Percentiles rank a stretch among this genome's conserved stretches.
Evolutionary conservation across 1,284 basidiomycete species (phyloP).

Genomic region (Butyriboletus appendiculatus): DNA sequence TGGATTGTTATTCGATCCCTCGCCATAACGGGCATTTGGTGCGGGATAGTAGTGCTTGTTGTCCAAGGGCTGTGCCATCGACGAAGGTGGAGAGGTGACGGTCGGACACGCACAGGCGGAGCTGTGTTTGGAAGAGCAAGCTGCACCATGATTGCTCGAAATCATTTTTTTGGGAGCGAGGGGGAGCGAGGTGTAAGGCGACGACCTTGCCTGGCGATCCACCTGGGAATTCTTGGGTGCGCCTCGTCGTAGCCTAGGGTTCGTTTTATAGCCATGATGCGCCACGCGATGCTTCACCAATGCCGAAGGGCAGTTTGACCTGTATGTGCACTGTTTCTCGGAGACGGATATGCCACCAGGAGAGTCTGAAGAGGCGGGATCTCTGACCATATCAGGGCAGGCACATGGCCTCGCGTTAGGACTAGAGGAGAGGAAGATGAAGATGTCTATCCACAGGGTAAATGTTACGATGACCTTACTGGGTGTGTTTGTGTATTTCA

Average conservation of each 20-base stretch:
- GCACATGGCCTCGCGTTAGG: neutral
- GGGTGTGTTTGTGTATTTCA: neutral
- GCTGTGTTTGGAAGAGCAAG: too few species aligned
- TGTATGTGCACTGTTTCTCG: neutral
- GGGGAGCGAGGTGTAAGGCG: neutral
- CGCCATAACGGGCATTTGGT: neutral
- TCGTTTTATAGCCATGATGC: neutral
- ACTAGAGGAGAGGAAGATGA: neutral
- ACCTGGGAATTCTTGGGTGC: too few species aligned
- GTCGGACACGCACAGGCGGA: too few species aligned
- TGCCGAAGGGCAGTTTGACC: neutral
- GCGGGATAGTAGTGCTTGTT: too few species aligned
- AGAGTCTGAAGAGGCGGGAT: neutral
- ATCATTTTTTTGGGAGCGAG: neutral
- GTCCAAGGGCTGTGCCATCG: neutral
- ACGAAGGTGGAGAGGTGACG: neutral
- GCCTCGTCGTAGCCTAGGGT: neutral
- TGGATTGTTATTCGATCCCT: neutral
- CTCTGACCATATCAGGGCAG: neutral
- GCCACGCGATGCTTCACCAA: neutral
- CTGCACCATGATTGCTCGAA: neutral
- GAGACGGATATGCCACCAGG: neutral
- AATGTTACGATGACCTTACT: neutral
- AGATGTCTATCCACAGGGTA: neutral
- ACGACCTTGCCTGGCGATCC: neutral